Base-by-base conservation (phyloP, 371 early-diverging fungal species). In the Mortierella sp. region DNA sequence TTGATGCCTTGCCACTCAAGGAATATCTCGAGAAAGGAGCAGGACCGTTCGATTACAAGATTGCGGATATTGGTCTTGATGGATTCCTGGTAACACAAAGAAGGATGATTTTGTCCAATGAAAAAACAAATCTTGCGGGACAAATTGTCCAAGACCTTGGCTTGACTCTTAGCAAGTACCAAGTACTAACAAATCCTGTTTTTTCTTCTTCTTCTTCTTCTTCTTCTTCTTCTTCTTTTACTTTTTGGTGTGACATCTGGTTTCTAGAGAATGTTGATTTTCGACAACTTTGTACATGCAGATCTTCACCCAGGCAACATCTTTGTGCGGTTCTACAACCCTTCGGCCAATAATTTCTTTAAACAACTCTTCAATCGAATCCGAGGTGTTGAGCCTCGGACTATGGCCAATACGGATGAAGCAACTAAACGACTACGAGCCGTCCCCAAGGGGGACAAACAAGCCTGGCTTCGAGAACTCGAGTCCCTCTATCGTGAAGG, bases 241-340 rank as follows among this genome's bases (percentile, higher is more conserved):
- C 12, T 28, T 19, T 65, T 59, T 51, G n/a, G n/a, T n/a, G 37
- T 15, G 44, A 53, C 67, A 21, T 7, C 46, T n/a, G 14, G 29
- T 23, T 21, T 7, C 25, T 79, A 90, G 90, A 87, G 92, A 46
- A 98, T 98, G 97, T 86, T 97, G 6, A 91, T 96, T 26, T 85
- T 92, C 57, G 94, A 95, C 80, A 97, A 98, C 76, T 96, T 96
- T 84, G 92, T 95, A 12, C 98, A 98, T 74, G 95, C 96, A 4
- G 97, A 98, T 81, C 80, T 97, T 60, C 97, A 97, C 67, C 97
- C 97, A 1, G 96, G 98, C 23, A 98, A 98, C 76, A 96, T 97
- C 47, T 85, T 96, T 85, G 91, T 98, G 9, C 88, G 91, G 18
- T 96, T 97, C 74, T 85, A 87, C 62, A 90, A 90, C 62, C 92